Conservation (phyloP, 2,329 filamentous ascomycete genomes). For the Lachnellula subtilissima region DNA sequence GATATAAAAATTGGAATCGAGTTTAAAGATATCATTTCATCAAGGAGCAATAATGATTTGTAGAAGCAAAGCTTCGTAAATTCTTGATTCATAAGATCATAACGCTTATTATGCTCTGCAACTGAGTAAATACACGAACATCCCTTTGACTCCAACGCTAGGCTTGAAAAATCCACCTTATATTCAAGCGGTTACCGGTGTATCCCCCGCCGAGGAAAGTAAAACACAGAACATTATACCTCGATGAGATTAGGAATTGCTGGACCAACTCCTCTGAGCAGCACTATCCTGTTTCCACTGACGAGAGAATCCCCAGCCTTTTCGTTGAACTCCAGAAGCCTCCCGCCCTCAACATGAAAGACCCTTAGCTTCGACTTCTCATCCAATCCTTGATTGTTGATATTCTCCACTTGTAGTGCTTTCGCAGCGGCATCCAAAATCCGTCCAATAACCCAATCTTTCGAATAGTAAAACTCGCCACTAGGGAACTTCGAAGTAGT, state of each 20-base stretch:
- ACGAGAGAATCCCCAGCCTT: slow-evolving; percentile 70
- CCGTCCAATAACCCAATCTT: slow-evolving; percentile 85
- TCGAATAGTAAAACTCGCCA: slow-evolving; percentile 74
- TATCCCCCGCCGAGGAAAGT: neutral
- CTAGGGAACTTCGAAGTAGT: slow-evolving; percentile 77
- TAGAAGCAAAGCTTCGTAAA: too few relatives aligned
- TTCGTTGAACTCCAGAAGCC: slow-evolving; percentile 81
- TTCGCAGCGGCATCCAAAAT: slow-evolving; percentile 74
- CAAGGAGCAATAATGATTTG: too few relatives aligned
- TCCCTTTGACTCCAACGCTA: slow-evolving; percentile 8
- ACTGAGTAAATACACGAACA: too few relatives aligned
- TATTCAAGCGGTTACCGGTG: neutral
- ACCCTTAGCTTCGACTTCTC: slow-evolving; percentile 79
- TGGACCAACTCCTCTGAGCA: slow-evolving; percentile 81
- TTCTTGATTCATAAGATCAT: too few relatives aligned
- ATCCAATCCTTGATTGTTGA: slow-evolving; percentile 72
- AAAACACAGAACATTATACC: neutral
- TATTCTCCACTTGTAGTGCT: slow-evolving; percentile 72
- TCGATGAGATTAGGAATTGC: slow-evolving; percentile 67
- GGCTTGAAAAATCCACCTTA: neutral
- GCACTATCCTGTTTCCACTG: slow-evolving; percentile 84
- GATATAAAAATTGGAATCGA: neutral
- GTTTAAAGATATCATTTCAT: too few relatives aligned
- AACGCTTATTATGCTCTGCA: too few relatives aligned
- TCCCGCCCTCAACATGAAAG: slow-evolving; percentile 88